Evolutionary conservation across 768 basidiomycete species (phyloP), one percentile per base, ranked within the genome.

Genomic region (Kwoniella mangroviensis): DNA sequence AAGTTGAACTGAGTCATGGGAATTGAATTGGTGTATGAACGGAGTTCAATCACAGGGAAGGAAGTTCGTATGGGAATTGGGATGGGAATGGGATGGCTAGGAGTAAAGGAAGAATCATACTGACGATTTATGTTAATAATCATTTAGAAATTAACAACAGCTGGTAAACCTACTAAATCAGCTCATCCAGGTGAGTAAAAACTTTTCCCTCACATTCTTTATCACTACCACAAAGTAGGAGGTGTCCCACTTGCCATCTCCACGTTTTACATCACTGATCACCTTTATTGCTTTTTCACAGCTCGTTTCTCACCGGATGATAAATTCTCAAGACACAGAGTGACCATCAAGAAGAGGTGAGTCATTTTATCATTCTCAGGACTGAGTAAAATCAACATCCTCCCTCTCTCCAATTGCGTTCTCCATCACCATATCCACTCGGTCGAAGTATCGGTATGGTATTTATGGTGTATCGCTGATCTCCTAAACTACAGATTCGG

Each of bases 251-350:
- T 34, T 34, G 5, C 34, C 34, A 4, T 34, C 34, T 34, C 34
- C 34, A 34, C 9, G 3, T 7, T 3, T 34, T 34, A 34, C 3
- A 34, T 34, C 34, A 34, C 34, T 34, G 6, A 34, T 34, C 34
- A 34, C 34, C 15, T 57, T 34, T 26, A 22, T 24, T 59, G 34
- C 24, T 28, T 62, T 45, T n/a, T 57, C 55, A 57, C 26, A 97
- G 96, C 96, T 17, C 94, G 97, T 51, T 98, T 98, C 85, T 98
- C 96, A 15, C 96, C 96, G 12, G 97, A 99, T 83, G 96, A 98
- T 88, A 98, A 98, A 86, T 98, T 96, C 85, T 96, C 94, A 71
- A 88, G 94, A 72, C 96, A 99, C 81, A 91, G 97, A 70, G 94
- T 98, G 70, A 97, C 94, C 5, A 90, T 98, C 81, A 98, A 98